A percentile compares a stretch with the other conserved stretches of the same genome.
Conservation (phyloP, 176 grass and related monocot genomes). For the Eragrostis nindensis region DNA sequence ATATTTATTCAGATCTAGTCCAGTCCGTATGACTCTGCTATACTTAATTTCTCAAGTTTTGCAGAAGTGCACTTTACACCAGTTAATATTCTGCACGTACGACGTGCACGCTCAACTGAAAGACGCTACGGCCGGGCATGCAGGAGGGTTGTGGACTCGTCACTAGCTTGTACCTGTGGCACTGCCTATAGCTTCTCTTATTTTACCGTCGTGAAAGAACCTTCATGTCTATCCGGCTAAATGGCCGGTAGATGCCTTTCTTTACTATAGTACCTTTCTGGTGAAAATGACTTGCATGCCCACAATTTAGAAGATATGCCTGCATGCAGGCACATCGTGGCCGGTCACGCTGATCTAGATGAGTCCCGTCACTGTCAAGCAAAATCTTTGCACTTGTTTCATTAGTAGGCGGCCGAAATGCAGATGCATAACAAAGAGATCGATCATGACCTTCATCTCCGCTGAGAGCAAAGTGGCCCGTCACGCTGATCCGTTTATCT, state of each 20-base stretch:
- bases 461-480: no score
- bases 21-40: background rate
- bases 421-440: background rate
- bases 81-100: background rate
- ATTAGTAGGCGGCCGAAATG: conserved; percentile 26
- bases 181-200: background rate
- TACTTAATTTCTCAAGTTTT: background rate
- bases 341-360: conserved; percentile 7
- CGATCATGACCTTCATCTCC: no score
- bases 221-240: conserved; percentile 6
- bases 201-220: background rate
- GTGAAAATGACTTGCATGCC: conserved; percentile 20
- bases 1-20: no score
- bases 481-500: no score
- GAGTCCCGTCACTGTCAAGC: background rate
- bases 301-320: background rate
- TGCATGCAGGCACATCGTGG: background rate
- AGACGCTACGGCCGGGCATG: background rate
- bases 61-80: no score
- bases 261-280: background rate
- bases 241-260: background rate
- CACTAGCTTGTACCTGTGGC: background rate
- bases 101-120: background rate
- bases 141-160: background rate
- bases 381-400: background rate